Evolutionary conservation across 2,329 filamentous ascomycete species (phyloP), one percentile per base, ranked within the genome.

Genomic region (Fusarium compactum): DNA sequence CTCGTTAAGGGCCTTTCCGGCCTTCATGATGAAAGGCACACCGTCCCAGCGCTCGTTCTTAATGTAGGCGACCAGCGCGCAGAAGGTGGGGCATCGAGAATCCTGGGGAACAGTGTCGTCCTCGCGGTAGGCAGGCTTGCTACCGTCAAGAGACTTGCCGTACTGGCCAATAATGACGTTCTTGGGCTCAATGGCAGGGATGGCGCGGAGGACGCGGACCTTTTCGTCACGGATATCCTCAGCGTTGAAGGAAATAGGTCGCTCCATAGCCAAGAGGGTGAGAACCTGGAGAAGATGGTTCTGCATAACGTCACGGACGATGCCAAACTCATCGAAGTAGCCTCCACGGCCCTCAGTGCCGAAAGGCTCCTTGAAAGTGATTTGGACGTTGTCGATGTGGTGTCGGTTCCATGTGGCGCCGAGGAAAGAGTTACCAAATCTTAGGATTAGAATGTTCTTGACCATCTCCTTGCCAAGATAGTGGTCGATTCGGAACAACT

Each of bases 401-500:
- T 98, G 95, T 75, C 96, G 90, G 87, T 98, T 99, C 96, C 96
- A 99, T 64, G 95, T 99, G 45, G 96, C 95, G 73, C 95, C 95
- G 76, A 99, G 93, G 88, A 99, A 99, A 74, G 97, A 95, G 86
- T 99, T 99, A 76, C 96, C 97, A 80, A 99, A 99, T 80, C 97
- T 90, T 74, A 99, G 89, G 76, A 99, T 98, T 73, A 99, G 88
- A 75, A 99, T 97, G 85, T 99, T 99, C 90, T 99, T 99, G 78
- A 99, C 96, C 96, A 99, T 99, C 85, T 99, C 96, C 88, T 99
- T 99, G 77, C 97, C 97, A 50, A 99, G 90, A 83, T 99, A 99
- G 85, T 99, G 96, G 82, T 99, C 96, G 78, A 99, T 99, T 79
- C 96, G 94, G 90, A 97, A 99, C 74, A 99, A 91, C 85, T 99